phyloP scores from a whole-genome alignment of 2,329 filamentous ascomycete species.

The Trichoderma koningiopsis region DNA sequence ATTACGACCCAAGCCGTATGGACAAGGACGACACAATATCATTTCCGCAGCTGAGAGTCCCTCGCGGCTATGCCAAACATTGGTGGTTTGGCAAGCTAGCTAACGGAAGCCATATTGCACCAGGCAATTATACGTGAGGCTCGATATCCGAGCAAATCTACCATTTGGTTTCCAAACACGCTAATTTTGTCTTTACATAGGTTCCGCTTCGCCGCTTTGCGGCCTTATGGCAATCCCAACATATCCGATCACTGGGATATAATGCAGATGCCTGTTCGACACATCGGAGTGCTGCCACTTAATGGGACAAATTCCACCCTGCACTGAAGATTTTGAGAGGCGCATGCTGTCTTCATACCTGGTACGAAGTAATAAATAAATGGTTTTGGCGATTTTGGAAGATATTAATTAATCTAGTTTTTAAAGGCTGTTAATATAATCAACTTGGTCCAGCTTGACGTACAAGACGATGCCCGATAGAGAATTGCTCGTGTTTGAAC shows the following conservation, averaged over 20 bases:
- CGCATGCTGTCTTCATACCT: not conserved
- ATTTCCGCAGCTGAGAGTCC: constrained; percentile 42
- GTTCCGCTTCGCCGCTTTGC: constrained; percentile 46
- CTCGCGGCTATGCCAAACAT: constrained; percentile 39
- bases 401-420: not conserved
- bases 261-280: constrained; percentile 38
- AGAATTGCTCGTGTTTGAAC: not conserved
- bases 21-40: constrained; percentile 43
- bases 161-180: too few species aligned
- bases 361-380: not conserved
- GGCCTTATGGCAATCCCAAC: constrained; percentile 45
- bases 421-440: not conserved
- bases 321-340: not conserved
- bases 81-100: constrained; percentile 49
- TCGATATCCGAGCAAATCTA: not conserved
- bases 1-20: constrained; percentile 41
- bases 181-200: constrained; percentile 31
- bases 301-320: constrained; percentile 35
- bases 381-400: constrained; percentile 1
- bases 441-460: not conserved
- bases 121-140: constrained; percentile 46
- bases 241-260: constrained; percentile 48
- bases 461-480: not conserved
- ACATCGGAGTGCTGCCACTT: constrained; percentile 41
- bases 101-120: constrained; percentile 44